Evolutionary conservation across 2,329 filamentous ascomycete species (phyloP).

Genomic region (Colletotrichum lindemuthianum): DNA sequence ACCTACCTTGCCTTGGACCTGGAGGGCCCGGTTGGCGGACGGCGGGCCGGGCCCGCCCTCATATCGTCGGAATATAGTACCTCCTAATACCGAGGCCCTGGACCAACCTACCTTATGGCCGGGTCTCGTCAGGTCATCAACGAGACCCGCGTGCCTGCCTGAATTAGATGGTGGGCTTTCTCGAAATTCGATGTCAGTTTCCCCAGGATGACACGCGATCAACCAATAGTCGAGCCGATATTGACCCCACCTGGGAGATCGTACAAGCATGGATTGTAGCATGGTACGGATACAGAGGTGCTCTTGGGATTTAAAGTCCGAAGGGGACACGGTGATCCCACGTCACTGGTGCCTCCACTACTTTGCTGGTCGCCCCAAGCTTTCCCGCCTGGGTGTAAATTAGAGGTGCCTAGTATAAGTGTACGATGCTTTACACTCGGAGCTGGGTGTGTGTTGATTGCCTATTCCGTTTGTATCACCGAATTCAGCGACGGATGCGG

Average conservation of each 20-base stretch:
- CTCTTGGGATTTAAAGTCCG: not conserved
- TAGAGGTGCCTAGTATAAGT: not conserved
- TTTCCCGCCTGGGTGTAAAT: not conserved
- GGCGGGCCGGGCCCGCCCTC: too few relatives aligned
- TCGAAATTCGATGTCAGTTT: slow-evolving; percentile 25
- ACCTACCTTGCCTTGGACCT: too few relatives aligned
- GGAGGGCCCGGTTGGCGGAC: too few relatives aligned
- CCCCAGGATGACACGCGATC: slow-evolving; percentile 28
- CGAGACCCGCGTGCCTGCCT: slow-evolving; percentile 11
- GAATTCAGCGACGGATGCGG: not conserved
- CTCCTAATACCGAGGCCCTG: too few relatives aligned
- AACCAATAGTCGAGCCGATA: slow-evolving; percentile 16
- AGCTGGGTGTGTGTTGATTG: not conserved
- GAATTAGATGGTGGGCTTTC: slow-evolving; percentile 14
- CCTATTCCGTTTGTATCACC: not conserved
- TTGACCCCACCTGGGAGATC: slow-evolving; percentile 4
- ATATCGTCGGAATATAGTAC: too few relatives aligned
- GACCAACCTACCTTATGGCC: too few relatives aligned
- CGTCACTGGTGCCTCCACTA: slow-evolving; percentile 24
- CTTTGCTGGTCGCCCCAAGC: slow-evolving; percentile 4
- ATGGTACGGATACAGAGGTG: slow-evolving; percentile 8
- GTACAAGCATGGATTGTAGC: not conserved
- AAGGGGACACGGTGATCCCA: slow-evolving; percentile 16
- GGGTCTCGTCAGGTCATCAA: slow-evolving; percentile 14
- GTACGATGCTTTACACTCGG: not conserved